These are phyloP conservation scores for Russula earlei DNA, from an alignment of 768 basidiomycete genomes.

Conservation along the genomic window DNA sequence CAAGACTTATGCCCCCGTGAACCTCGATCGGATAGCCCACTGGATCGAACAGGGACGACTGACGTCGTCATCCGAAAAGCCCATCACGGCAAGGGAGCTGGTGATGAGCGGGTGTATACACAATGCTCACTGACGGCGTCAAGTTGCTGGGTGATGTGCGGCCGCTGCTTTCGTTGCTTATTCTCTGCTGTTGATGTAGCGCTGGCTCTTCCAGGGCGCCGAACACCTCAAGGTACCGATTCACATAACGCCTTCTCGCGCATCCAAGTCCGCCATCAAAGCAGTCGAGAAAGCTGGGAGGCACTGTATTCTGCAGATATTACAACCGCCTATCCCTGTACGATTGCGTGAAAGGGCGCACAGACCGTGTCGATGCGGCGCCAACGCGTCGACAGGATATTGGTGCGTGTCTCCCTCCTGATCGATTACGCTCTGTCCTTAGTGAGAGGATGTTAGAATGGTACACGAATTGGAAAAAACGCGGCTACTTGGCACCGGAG, in stretches of 20 bases:
- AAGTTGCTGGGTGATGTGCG: slow-evolving; percentile 82
- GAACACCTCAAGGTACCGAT: slow-evolving; percentile 59
- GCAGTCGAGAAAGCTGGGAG: slow-evolving; percentile 78
- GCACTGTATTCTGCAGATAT: slow-evolving; percentile 81
- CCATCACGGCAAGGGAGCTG: slow-evolving; percentile 83
- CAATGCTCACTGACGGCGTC: slow-evolving; percentile 78
- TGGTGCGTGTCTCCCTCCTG: slow-evolving; percentile 38
- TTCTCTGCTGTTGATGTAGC: background rate
- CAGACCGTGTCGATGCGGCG: slow-evolving; percentile 62
- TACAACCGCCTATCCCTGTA: slow-evolving; percentile 81
- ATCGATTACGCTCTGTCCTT: background rate
- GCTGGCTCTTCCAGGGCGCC: slow-evolving; percentile 40
- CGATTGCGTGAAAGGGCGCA: slow-evolving; percentile 64
- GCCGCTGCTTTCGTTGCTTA: slow-evolving; percentile 6
- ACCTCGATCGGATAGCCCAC: slow-evolving; percentile 78
- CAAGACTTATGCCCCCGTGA: slow-evolving; percentile 73
- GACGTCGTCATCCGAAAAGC: slow-evolving; percentile 62
- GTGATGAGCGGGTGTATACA: slow-evolving; percentile 85
- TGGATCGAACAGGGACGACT: slow-evolving; percentile 87
- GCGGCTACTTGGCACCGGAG: slow-evolving; percentile 61
- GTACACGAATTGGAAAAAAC: slow-evolving; percentile 65
- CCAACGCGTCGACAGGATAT: slow-evolving; percentile 85
- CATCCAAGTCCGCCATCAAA: slow-evolving; percentile 75
- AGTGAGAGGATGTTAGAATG: slow-evolving; percentile 42
- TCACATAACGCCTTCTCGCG: slow-evolving; percentile 74